Conservation (phyloP, 805 yeast species). For the Kuraishia borneana region DNA sequence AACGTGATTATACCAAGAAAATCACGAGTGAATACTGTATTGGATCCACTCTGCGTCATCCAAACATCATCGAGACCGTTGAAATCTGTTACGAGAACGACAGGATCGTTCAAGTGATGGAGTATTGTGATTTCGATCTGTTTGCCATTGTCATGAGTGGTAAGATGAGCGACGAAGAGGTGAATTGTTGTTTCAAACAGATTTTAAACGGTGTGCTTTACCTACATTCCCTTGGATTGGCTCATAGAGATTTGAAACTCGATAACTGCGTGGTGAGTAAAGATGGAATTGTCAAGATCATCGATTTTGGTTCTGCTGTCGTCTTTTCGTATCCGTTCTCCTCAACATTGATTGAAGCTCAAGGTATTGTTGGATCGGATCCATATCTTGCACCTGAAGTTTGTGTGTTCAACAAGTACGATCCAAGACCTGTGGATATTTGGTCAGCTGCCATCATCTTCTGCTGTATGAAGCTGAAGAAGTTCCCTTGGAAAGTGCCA, state of each 20-base stretch:
- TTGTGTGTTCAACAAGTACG: constrained; percentile 69
- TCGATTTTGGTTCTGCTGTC: constrained; percentile 90
- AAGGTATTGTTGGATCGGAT: constrained; percentile 82
- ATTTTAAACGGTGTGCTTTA: constrained; percentile 72
- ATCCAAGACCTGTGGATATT: constrained; percentile 87
- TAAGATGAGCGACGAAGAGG: constrained; percentile 70
- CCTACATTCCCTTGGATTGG: constrained; percentile 74
- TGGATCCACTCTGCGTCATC: constrained; percentile 82
- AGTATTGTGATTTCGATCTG: constrained; percentile 84
- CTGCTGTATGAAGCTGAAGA: constrained; percentile 84
- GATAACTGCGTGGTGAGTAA: constrained; percentile 85
- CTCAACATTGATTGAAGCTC: constrained; percentile 59
- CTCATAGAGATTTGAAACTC: constrained; percentile 84
- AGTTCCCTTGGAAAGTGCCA: constrained; percentile 94
- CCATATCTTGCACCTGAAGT: constrained; percentile 92
- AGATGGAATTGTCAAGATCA: constrained; percentile 78
- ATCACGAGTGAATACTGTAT: constrained; percentile 92
- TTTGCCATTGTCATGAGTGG: constrained; percentile 94
- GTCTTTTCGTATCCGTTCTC: constrained; percentile 83
- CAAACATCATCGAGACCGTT: constrained; percentile 82
- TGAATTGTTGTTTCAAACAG: constrained; percentile 85
- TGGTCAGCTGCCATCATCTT: constrained; percentile 90
- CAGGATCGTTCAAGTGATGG: constrained; percentile 85
- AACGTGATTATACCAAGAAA: constrained; percentile 81
- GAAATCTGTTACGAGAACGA: constrained; percentile 87